phyloP scores from a whole-genome alignment of 163 green algal genomes.

The Chlorella variabilis region DNA sequence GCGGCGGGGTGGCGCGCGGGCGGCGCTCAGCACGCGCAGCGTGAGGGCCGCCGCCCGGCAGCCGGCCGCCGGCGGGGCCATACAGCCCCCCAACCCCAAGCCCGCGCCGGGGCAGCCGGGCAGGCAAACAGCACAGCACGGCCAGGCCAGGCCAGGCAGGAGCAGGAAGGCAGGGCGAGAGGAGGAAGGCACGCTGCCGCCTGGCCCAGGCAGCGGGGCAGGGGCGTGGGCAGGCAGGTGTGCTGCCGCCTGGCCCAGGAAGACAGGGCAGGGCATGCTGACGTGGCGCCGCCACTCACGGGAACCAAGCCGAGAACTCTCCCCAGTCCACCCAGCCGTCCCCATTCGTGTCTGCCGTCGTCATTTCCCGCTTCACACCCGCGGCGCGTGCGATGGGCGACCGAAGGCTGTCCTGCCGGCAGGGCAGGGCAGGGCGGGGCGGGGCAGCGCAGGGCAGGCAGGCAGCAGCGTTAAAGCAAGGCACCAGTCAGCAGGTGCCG shows the following conservation, averaged over 20 bases:
- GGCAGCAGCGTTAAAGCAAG: background rate
- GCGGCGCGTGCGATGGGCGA: conserved; percentile 22
- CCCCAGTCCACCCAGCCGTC: conserved; percentile 29
- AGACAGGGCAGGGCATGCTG: too few relatives aligned
- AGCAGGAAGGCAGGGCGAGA: too few relatives aligned
- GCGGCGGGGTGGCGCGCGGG: too few relatives aligned
- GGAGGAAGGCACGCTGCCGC: too few relatives aligned
- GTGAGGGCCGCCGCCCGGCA: too few relatives aligned
- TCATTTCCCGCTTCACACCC: conserved; percentile 29
- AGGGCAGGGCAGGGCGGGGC: too few relatives aligned
- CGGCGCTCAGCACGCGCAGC: background rate
- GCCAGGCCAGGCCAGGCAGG: too few relatives aligned
- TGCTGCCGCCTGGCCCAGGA: too few relatives aligned
- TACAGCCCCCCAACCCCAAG: too few relatives aligned
- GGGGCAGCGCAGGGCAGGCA: background rate
- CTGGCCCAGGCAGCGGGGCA: too few relatives aligned
- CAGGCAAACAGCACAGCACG: background rate
- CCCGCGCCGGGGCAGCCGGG: background rate
- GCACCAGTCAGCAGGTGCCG: background rate
- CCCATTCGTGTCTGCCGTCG: background rate
- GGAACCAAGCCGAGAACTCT: conserved; percentile 33
- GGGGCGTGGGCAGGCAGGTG: too few relatives aligned
- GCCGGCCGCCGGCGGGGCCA: too few relatives aligned
- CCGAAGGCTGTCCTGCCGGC: conserved; percentile 28
- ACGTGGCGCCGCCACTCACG: conserved; percentile 15